These are phyloP conservation scores for Phaffia rhodozyma DNA, from an alignment of 1,284 basidiomycete genomes.

Conservation along the genomic window DNA sequence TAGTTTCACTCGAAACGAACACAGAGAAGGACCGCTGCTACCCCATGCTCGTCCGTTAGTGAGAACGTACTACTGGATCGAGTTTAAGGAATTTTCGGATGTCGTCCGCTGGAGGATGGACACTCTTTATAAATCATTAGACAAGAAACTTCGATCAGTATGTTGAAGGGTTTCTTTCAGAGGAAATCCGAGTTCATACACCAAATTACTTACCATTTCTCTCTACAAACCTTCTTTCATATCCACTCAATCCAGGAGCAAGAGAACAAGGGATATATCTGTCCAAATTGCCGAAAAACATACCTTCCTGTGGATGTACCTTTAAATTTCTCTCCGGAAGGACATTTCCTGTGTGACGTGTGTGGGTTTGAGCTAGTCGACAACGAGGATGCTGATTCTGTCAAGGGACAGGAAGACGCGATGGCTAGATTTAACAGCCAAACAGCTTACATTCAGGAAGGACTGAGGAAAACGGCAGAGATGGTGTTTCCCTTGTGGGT, in stretches of 20 bases:
- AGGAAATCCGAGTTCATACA: conserved; percentile 20
- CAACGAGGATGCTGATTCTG: conserved; percentile 79
- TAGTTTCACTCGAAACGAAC: conserved; percentile 58
- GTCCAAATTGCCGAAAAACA: conserved; percentile 71
- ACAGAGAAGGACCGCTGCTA: conserved; percentile 44
- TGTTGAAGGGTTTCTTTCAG: conserved; percentile 24
- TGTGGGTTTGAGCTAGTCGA: conserved; percentile 53
- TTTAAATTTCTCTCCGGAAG: conserved; percentile 51
- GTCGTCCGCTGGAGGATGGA: conserved; percentile 95
- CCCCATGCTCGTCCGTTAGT: conserved; percentile 15
- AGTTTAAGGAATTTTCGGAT: conserved; percentile 90
- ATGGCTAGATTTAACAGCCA: conserved; percentile 93
- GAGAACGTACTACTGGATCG: conserved; percentile 83
- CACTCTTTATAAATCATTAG: conserved; percentile 83
- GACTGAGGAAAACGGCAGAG: conserved; percentile 77
- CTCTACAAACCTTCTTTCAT: neutral
- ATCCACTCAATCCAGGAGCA: conserved; percentile 51
- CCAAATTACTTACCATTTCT: neutral
- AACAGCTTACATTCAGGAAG: conserved; percentile 73
- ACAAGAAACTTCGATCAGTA: conserved; percentile 72
- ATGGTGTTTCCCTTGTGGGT: conserved; percentile 67
- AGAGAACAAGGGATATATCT: conserved; percentile 91
- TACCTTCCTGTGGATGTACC: conserved; percentile 81
- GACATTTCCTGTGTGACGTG: conserved; percentile 56
- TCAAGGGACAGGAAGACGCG: conserved; percentile 55